Conservation (phyloP, 176 grass and related monocot genomes). For the Saccharum officinarum region DNA sequence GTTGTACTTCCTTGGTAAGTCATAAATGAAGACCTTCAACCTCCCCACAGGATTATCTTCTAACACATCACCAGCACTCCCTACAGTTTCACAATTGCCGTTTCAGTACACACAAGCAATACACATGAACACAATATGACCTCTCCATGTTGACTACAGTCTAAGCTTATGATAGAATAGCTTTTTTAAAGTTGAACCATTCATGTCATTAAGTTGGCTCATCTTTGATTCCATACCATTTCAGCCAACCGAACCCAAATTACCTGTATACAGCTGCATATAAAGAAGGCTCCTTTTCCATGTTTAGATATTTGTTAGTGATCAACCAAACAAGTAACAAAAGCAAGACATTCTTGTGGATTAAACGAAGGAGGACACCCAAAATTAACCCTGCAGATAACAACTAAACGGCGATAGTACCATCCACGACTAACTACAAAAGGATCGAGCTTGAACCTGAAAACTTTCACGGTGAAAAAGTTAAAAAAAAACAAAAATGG, state of each 20-base stretch:
- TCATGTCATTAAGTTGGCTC: neutral
- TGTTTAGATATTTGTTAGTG: neutral
- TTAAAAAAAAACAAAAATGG: neutral
- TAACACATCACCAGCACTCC: slow-evolving; percentile 94
- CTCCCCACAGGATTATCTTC: slow-evolving; percentile 95
- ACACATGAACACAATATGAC: neutral
- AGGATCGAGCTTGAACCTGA: neutral
- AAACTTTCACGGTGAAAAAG: neutral
- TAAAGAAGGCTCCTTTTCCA: neutral
- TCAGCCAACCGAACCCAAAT: neutral
- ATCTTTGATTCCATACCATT: neutral
- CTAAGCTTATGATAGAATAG: neutral
- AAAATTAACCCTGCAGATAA: slow-evolving; percentile 1
- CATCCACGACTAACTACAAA: neutral
- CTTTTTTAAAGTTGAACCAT: neutral
- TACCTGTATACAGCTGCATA: neutral
- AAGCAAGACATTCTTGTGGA: neutral
- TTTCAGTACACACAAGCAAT: neutral
- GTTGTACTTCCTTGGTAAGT: slow-evolving; percentile 94
- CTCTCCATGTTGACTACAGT: neutral
- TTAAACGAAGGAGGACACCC: neutral
- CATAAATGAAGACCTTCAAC: slow-evolving; percentile 92
- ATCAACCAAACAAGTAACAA: neutral
- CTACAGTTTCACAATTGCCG: slow-evolving; percentile 36
- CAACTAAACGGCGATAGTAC: neutral